Evolutionary conservation across 2,329 filamentous ascomycete species (phyloP).

Genomic region (Gaeumannomyces tritici): DNA sequence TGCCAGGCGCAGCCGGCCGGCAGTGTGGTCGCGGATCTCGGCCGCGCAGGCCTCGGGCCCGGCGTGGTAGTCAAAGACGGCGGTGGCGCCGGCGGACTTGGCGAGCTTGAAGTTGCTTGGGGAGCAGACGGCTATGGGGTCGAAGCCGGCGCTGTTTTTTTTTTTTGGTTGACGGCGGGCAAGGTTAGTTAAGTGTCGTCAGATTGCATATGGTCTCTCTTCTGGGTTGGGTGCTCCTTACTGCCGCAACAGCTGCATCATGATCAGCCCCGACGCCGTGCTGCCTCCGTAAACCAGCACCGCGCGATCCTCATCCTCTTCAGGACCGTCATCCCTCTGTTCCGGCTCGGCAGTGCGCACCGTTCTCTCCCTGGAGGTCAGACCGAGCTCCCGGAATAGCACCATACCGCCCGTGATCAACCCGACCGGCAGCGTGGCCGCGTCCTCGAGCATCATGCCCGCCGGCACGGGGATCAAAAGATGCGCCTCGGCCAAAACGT

Average conservation of each 20-base stretch:
- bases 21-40: slow-evolving; percentile 26
- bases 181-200: not conserved
- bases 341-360: too few relatives aligned
- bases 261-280: slow-evolving; percentile 30
- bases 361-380: not conserved
- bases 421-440: too few relatives aligned
- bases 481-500: too few relatives aligned
- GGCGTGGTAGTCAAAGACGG: slow-evolving; percentile 12
- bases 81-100: slow-evolving; percentile 8
- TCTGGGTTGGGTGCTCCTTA: too few relatives aligned
- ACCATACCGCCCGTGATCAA: slow-evolving; percentile 16
- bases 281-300: slow-evolving; percentile 35
- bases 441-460: too few relatives aligned
- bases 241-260: slow-evolving; percentile 30
- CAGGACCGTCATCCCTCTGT: not conserved
- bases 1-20: slow-evolving; percentile 24
- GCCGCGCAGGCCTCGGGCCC: slow-evolving; percentile 19
- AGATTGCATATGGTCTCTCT: not conserved
- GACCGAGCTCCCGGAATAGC: slow-evolving; percentile 17
- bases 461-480: too few relatives aligned
- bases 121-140: slow-evolving; percentile 9
- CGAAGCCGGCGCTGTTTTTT: slow-evolving; percentile 8
- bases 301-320: too few relatives aligned
- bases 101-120: slow-evolving; percentile 7
- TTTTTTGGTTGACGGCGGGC: too few relatives aligned